phyloP scores from a whole-genome alignment of 2,329 filamentous ascomycete genomes.

The Xylariaceae sp. region DNA sequence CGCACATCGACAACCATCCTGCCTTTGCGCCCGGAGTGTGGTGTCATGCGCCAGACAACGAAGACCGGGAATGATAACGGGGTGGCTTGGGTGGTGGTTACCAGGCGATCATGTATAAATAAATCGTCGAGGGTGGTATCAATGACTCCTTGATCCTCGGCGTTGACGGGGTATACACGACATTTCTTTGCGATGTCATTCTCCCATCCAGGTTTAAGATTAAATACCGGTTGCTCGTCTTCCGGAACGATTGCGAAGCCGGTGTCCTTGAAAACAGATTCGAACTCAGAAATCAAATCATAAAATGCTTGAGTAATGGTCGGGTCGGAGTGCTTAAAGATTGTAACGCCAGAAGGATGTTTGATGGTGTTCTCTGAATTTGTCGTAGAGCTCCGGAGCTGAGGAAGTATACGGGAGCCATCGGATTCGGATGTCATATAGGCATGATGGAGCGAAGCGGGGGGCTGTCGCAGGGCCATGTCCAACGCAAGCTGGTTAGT shows the following conservation, averaged over 20 bases:
- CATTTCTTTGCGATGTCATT: neutral
- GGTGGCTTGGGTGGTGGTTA: neutral
- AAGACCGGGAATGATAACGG: conserved; percentile 2
- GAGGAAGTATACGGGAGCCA: neutral
- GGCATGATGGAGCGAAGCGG: neutral
- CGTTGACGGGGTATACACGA: neutral
- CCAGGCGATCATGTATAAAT: neutral
- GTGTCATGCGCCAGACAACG: neutral
- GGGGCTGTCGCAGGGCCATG: neutral
- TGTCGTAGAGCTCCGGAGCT: neutral
- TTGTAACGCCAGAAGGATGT: neutral
- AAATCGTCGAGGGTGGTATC: neutral
- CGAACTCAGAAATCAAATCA: neutral
- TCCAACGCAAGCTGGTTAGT: neutral
- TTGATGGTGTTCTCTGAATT: neutral
- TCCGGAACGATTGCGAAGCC: neutral
- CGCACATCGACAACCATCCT: neutral
- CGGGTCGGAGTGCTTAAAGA: neutral
- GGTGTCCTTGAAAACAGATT: neutral
- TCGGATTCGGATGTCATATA: neutral
- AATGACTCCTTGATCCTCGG: neutral
- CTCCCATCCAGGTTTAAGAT: neutral
- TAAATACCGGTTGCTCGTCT: neutral
- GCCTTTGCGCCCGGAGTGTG: neutral
- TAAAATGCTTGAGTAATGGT: neutral